Evolutionary conservation across 495 filamentous ascomycete species (phyloP).

Genomic region (Neurospora pannonica): DNA sequence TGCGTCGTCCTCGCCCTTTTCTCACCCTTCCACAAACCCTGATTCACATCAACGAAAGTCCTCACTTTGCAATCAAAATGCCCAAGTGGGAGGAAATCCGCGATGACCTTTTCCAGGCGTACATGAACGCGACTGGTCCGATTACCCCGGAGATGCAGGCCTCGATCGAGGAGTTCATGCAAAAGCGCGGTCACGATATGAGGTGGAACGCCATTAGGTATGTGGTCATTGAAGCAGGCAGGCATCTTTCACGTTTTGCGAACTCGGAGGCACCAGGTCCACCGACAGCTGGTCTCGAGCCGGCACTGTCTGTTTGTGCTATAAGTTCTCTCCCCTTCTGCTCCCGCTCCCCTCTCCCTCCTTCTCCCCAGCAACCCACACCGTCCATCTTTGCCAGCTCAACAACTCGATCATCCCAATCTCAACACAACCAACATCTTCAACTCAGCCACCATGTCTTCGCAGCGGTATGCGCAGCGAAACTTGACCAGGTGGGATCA

Average conservation of each 20-base stretch:
- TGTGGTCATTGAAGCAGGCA: background rate
- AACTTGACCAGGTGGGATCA: slow-evolving; percentile 13
- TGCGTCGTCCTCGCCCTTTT: background rate
- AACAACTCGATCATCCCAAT: background rate
- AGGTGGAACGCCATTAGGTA: slow-evolving; percentile 32
- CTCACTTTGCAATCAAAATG: slow-evolving; percentile 6
- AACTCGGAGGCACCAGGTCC: background rate
- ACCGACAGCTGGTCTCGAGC: background rate
- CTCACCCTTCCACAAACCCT: background rate
- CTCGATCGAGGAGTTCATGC: slow-evolving; percentile 16
- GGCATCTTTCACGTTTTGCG: background rate
- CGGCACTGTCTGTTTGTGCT: background rate
- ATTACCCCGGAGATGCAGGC: slow-evolving; percentile 23
- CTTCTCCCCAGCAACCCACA: background rate
- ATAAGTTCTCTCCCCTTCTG: background rate
- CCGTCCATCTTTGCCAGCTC: background rate
- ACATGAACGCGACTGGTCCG: slow-evolving; percentile 6
- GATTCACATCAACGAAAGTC: background rate
- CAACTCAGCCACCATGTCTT: slow-evolving; percentile 4
- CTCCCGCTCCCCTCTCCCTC: background rate
- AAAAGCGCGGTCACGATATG: slow-evolving; percentile 11
- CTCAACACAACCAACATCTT: background rate
- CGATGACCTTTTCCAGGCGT: slow-evolving; percentile 22
- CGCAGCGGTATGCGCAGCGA: background rate
- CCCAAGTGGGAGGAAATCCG: slow-evolving; percentile 18